phyloP scores from a whole-genome alignment of 2,329 filamentous ascomycete species.

The Hypoxylon sp. region DNA sequence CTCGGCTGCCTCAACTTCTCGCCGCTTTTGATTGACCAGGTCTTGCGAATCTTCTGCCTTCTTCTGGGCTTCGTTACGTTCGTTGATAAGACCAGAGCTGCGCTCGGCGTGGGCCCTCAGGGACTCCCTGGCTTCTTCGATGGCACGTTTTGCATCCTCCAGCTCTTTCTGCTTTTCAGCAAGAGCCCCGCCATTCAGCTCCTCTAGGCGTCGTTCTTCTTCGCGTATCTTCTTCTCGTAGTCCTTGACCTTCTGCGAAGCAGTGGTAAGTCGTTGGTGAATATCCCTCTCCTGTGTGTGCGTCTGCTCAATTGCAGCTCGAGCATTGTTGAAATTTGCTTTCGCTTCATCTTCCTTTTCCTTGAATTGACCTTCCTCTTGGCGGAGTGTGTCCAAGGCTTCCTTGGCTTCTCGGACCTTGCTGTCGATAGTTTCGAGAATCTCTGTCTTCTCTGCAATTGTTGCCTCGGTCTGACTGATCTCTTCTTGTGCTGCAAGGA shows the following conservation, averaged over 20 bases:
- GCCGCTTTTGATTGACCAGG: slow-evolving; percentile 59
- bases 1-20: slow-evolving; percentile 67
- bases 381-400: slow-evolving; percentile 57
- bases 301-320: slow-evolving; percentile 65
- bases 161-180: slow-evolving; percentile 71
- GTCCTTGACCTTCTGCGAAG: slow-evolving; percentile 61
- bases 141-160: slow-evolving; percentile 66
- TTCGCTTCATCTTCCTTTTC: slow-evolving; percentile 63
- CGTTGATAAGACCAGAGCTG: slow-evolving; percentile 46
- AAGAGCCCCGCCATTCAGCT: slow-evolving; percentile 77
- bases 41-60: slow-evolving; percentile 49
- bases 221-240: slow-evolving; percentile 63
- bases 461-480: slow-evolving; percentile 53
- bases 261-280: slow-evolving; percentile 66
- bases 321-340: slow-evolving; percentile 65
- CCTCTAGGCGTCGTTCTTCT: slow-evolving; percentile 72
- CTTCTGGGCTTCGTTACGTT: slow-evolving; percentile 48
- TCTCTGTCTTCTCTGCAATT: slow-evolving; percentile 61
- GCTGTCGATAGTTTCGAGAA: slow-evolving; percentile 61
- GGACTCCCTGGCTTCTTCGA: slow-evolving; percentile 57
- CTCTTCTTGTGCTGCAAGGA: slow-evolving; percentile 51
- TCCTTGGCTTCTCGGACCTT: slow-evolving; percentile 57
- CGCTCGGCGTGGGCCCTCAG: slow-evolving; percentile 45
- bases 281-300: slow-evolving; percentile 76
- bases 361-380: slow-evolving; percentile 61